Percentiles rank a stretch among this genome's conserved stretches.
phyloP scores from a whole-genome alignment of 495 filamentous ascomycete genomes.

The Penicillium bovifimosum region DNA sequence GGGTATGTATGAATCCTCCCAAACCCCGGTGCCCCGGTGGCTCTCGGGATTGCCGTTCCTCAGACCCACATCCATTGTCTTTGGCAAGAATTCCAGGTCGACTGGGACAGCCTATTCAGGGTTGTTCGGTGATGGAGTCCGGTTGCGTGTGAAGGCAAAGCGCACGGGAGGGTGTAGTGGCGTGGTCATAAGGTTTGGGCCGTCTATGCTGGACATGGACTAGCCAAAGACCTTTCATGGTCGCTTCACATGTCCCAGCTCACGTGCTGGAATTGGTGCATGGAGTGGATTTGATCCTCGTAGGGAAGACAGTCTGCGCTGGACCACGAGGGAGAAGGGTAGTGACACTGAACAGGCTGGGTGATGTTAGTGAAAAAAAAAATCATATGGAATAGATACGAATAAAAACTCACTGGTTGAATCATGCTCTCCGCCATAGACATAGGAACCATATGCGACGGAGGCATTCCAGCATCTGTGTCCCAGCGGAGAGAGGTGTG shows the following conservation, averaged over 20 bases:
- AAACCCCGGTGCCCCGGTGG: not conserved
- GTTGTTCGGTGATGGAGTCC: not conserved
- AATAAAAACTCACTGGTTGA: conserved; percentile 21
- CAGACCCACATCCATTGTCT: not conserved
- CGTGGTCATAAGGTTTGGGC: not conserved
- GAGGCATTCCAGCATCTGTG: conserved; percentile 22
- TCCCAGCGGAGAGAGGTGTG: conserved; percentile 36
- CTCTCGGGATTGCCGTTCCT: not conserved
- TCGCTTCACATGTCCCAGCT: conserved; percentile 27
- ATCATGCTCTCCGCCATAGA: conserved; percentile 34
- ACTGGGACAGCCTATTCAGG: not conserved
- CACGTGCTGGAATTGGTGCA: conserved; percentile 27
- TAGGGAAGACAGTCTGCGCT: conserved; percentile 35
- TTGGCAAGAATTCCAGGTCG: not conserved
- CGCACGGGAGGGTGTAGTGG: not conserved
- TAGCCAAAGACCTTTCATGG: not conserved
- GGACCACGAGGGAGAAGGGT: conserved; percentile 41
- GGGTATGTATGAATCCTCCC: not conserved
- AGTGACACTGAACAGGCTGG: conserved; percentile 35
- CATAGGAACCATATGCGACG: conserved; percentile 31
- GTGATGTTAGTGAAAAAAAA: not conserved
- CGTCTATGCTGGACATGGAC: not conserved
- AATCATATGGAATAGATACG: not conserved
- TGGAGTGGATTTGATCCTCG: conserved; percentile 31
- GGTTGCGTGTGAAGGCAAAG: not conserved